Evolutionary conservation across 768 basidiomycete species (phyloP).

Genomic region (Mycena sanguinolenta): DNA sequence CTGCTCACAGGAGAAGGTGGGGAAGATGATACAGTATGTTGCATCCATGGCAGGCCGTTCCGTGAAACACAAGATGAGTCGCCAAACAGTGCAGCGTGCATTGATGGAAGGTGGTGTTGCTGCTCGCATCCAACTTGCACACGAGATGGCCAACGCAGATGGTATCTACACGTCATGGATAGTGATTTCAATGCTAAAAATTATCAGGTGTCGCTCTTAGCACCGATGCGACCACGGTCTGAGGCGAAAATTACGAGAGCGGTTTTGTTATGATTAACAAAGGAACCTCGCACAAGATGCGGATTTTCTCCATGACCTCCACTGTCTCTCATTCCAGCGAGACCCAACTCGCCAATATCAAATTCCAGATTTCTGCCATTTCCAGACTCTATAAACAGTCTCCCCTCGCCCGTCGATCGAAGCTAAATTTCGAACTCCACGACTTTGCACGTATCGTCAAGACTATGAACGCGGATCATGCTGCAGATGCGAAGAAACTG

Average conservation of each 20-base stretch:
- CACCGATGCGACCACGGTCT: neutral
- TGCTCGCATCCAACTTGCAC: neutral
- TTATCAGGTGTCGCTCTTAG: neutral
- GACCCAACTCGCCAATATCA: slow-evolving; percentile 29
- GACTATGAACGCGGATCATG: slow-evolving; percentile 16
- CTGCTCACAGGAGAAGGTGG: slow-evolving; percentile 6
- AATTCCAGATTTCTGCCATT: slow-evolving; percentile 7
- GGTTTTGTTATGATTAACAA: slow-evolving; percentile 13
- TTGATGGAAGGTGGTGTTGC: neutral
- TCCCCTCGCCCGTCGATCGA: neutral
- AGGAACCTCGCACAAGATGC: neutral
- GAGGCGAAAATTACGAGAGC: slow-evolving; percentile 12
- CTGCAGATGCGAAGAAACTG: slow-evolving; percentile 8
- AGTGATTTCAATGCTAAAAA: too few species aligned
- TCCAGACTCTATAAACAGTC: neutral
- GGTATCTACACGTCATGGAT: neutral
- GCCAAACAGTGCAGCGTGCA: slow-evolving; percentile 4
- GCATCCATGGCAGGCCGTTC: neutral
- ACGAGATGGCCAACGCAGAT: neutral
- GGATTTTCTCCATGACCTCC: too few species aligned
- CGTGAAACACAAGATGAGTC: neutral
- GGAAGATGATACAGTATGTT: neutral
- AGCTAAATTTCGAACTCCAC: slow-evolving; percentile 6
- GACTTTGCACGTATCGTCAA: slow-evolving; percentile 22
- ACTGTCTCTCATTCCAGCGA: slow-evolving; percentile 39